Evolutionary conservation across 2,329 filamentous ascomycete genomes (phyloP).

Genomic region (Talaromyces sp.): DNA sequence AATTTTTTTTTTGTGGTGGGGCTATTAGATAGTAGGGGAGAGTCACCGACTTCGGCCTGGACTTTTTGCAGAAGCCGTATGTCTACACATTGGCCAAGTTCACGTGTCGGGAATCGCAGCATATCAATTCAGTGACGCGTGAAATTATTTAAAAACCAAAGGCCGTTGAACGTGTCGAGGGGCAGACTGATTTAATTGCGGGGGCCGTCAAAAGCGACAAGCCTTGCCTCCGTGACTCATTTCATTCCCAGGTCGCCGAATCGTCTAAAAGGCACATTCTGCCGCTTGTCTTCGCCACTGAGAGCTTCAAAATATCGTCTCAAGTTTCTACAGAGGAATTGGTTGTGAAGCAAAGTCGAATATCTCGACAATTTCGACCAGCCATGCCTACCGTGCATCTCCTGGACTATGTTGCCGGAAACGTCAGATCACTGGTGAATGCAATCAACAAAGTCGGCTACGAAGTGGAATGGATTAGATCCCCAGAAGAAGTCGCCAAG

Average conservation of each 20-base stretch:
- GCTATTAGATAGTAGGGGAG: not conserved
- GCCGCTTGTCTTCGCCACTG: not conserved
- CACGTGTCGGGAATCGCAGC: not conserved
- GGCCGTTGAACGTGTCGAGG: not conserved
- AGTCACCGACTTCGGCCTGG: not conserved
- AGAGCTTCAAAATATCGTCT: not conserved
- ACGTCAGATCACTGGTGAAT: slow-evolving; percentile 92
- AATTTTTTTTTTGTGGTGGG: not conserved
- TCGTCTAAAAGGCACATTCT: not conserved
- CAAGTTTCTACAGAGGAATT: not conserved
- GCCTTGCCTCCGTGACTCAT: slow-evolving; percentile 8
- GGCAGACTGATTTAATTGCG: not conserved
- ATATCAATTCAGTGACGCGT: not conserved
- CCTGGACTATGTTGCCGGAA: slow-evolving; percentile 88
- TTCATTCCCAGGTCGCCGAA: not conserved
- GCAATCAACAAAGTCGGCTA: slow-evolving; percentile 95
- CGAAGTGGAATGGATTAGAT: slow-evolving; percentile 83
- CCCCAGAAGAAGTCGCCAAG: slow-evolving; percentile 74
- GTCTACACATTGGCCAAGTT: not conserved
- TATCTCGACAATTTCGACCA: not conserved
- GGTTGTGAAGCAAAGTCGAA: not conserved
- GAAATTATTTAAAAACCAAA: not conserved
- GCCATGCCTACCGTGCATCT: slow-evolving; percentile 46
- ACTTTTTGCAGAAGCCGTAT: not conserved
- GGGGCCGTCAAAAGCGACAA: not conserved